Percentiles rank a stretch among this genome's conserved stretches.
These are phyloP conservation scores for Exophiala lecanii-corni DNA, from an alignment of 2,329 filamentous ascomycete genomes.

Conservation along the genomic window DNA sequence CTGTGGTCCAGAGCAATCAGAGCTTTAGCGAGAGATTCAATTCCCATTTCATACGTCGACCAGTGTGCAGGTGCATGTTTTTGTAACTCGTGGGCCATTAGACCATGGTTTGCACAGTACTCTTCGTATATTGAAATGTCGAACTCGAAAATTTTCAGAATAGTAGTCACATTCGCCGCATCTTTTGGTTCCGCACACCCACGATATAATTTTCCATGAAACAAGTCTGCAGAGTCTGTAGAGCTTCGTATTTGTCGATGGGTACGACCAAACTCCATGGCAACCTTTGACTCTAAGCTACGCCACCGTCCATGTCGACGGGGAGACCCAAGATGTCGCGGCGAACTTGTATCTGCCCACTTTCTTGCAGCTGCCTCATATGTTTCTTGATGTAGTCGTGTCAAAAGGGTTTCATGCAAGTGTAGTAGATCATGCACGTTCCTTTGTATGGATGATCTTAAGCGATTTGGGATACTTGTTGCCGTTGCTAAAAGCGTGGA, in stretches of 20 bases:
- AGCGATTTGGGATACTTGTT: slow-evolving; percentile 58
- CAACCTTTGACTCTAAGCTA: slow-evolving; percentile 42
- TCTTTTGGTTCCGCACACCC: slow-evolving; percentile 47
- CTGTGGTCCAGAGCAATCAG: slow-evolving; percentile 65
- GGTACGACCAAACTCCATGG: slow-evolving; percentile 5
- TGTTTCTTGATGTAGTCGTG: slow-evolving; percentile 59
- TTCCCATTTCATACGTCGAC: slow-evolving; percentile 75
- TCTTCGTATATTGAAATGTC: slow-evolving; percentile 86
- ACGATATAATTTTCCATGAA: slow-evolving; percentile 10
- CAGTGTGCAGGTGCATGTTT: slow-evolving; percentile 66
- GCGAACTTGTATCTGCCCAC: slow-evolving; percentile 25
- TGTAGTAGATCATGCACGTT: slow-evolving; percentile 76
- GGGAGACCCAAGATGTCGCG: slow-evolving; percentile 19
- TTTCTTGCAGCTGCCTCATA: slow-evolving; percentile 22
- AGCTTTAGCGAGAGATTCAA: slow-evolving; percentile 75
- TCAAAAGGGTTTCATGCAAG: slow-evolving; percentile 76
- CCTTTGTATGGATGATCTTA: slow-evolving; percentile 68
- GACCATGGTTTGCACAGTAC: slow-evolving; percentile 83
- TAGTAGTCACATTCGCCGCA: slow-evolving; percentile 49
- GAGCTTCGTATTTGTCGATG: slow-evolving; percentile 17
- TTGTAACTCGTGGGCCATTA: slow-evolving; percentile 73
- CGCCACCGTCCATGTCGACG: slow-evolving; percentile 17
- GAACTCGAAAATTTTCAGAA: slow-evolving; percentile 63
- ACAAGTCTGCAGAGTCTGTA: slow-evolving; percentile 18
- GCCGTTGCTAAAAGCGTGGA: slow-evolving; percentile 70